Conservation (phyloP, 805 yeast genomes). For the Lachancea sp. region DNA sequence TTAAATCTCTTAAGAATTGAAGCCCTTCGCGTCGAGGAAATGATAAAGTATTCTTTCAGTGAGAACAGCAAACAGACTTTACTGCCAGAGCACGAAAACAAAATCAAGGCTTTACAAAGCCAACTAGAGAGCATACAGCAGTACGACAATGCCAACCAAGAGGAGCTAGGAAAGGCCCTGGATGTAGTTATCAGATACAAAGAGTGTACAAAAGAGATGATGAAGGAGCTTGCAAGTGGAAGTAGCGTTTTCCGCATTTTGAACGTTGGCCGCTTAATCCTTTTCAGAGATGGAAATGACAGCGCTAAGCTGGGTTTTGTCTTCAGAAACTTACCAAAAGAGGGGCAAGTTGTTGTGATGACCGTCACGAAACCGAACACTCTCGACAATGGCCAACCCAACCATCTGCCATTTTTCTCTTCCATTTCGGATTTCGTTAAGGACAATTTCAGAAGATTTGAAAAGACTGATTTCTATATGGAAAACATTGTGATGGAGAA, state of each 20-base stretch:
- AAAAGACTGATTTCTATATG: conserved; percentile 30
- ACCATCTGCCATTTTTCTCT: conserved; percentile 34
- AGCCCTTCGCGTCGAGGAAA: conserved; percentile 93
- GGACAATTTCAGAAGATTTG: conserved; percentile 26
- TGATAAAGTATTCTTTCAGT: conserved; percentile 92
- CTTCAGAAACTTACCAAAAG: conserved; percentile 33
- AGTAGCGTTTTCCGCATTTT: conserved; percentile 45
- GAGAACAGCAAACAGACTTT: conserved; percentile 83
- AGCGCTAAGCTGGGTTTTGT: conserved; percentile 44
- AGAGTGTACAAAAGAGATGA: conserved; percentile 39
- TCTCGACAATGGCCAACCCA: conserved; percentile 25
- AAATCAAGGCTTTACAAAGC: conserved; percentile 47
- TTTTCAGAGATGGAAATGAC: conserved; percentile 46
- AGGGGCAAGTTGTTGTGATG: conserved; percentile 24
- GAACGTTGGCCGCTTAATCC: conserved; percentile 49
- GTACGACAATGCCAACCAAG: conserved; percentile 33
- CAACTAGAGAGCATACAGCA: conserved; percentile 37
- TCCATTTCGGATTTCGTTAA: conserved; percentile 25
- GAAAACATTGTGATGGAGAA: conserved; percentile 25
- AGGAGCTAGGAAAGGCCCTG: conserved; percentile 42
- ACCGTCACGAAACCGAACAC: conserved; percentile 31
- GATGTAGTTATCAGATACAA: conserved; percentile 42
- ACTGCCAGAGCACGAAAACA: conserved; percentile 76
- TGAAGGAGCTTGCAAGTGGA: conserved; percentile 42
- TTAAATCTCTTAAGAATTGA: conserved; percentile 86